Evolutionary conservation across 768 basidiomycete genomes (phyloP).

Genomic region (Suillus weaverae): DNA sequence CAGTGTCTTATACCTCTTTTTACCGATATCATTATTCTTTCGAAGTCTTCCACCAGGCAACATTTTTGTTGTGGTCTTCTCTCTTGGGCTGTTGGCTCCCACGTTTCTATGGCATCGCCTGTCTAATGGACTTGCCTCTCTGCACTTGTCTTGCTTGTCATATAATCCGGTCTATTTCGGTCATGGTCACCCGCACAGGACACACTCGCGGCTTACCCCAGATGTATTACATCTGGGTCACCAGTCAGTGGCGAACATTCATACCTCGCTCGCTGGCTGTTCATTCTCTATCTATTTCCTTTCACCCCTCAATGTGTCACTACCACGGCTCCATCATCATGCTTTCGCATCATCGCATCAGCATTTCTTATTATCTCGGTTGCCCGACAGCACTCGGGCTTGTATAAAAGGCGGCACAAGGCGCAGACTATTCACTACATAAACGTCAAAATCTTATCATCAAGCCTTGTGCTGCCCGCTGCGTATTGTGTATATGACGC

Average conservation of each 20-base stretch:
- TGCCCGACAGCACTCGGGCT: conserved; percentile 29
- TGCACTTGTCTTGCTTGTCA: conserved; percentile 18
- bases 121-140: conserved; percentile 31
- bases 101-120: conserved; percentile 24
- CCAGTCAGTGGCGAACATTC: conserved; percentile 43
- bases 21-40: conserved; percentile 43
- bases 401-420: conserved; percentile 40
- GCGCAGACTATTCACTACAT: conserved; percentile 25
- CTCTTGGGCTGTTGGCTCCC: conserved; percentile 33
- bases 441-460: conserved; percentile 23
- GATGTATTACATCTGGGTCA: conserved; percentile 31
- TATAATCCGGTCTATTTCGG: conserved; percentile 33
- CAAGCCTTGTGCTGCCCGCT: conserved; percentile 24
- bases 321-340: conserved; percentile 41
- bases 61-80: conserved; percentile 27
- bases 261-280: conserved; percentile 43
- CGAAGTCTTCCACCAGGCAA: conserved; percentile 37
- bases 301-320: conserved; percentile 41
- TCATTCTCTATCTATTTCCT: conserved; percentile 24
- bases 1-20: conserved; percentile 27
- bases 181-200: conserved; percentile 42
- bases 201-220: conserved; percentile 25
- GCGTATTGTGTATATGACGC: conserved; percentile 35
- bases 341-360: conserved; percentile 42
- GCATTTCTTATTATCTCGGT: conserved; percentile 34